Evolutionary conservation across 2,329 filamentous ascomycete species (phyloP).

Genomic region (Verticillium isaacii): DNA sequence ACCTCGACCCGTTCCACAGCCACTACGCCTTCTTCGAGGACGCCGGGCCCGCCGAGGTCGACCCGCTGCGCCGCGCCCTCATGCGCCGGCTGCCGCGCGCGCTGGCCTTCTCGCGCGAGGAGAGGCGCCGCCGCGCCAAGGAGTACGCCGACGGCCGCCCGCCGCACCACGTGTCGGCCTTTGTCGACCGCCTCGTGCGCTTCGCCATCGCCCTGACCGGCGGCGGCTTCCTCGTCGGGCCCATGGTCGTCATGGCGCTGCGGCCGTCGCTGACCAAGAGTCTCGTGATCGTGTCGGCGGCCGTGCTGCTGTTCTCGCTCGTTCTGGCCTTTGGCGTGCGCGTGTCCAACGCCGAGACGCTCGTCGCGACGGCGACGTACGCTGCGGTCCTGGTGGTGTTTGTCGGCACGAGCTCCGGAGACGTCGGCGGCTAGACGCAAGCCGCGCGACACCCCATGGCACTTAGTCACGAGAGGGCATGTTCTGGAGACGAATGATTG

Average conservation of each 20-base stretch:
- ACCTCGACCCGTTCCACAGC: not conserved
- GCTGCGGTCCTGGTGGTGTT: constrained; percentile 16
- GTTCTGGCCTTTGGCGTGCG: constrained; percentile 1
- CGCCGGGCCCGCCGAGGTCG: not conserved
- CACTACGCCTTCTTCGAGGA: not conserved
- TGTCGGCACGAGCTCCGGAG: constrained; percentile 11
- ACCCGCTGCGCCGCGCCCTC: not conserved
- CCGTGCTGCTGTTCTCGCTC: constrained; percentile 11
- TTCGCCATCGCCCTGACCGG: constrained; percentile 11
- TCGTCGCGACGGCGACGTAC: constrained; percentile 13
- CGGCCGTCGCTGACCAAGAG: constrained; percentile 8
- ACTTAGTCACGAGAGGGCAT: not conserved
- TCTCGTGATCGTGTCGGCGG: constrained; percentile 8
- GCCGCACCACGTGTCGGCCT: not conserved
- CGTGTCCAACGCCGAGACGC: constrained; percentile 8
- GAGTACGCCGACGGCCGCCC: not conserved
- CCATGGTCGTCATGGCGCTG: constrained; percentile 13
- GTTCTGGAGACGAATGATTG: not conserved
- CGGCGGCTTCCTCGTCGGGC: constrained; percentile 8
- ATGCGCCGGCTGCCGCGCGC: not conserved
- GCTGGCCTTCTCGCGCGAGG: not conserved
- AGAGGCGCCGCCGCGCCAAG: not conserved
- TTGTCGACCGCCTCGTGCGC: constrained; percentile 2
- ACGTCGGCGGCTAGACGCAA: not conserved
- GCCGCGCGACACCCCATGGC: too few species aligned